These are phyloP conservation scores for Escovopsis weberi DNA, from an alignment of 2,329 filamentous ascomycete genomes.

Conservation along the genomic window DNA sequence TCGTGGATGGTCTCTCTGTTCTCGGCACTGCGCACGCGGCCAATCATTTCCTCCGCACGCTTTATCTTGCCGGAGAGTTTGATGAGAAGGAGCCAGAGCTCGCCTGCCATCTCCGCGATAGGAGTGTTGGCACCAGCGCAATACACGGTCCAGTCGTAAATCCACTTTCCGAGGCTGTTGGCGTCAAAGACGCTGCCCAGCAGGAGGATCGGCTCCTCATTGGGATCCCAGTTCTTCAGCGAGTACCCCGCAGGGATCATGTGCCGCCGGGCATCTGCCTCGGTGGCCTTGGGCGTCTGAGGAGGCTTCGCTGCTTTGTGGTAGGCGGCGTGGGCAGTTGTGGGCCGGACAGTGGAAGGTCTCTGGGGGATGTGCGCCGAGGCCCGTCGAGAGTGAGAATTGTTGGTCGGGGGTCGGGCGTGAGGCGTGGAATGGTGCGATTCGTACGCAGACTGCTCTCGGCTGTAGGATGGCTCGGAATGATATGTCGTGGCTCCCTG, in stretches of 20 bases:
- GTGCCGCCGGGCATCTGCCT: slow-evolving; percentile 46
- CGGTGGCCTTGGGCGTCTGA: slow-evolving; percentile 35
- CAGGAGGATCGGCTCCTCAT: slow-evolving; percentile 83
- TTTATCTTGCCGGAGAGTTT: slow-evolving; percentile 90
- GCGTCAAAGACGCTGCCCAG: slow-evolving; percentile 93
- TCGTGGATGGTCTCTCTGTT: slow-evolving; percentile 74
- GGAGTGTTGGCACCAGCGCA: slow-evolving; percentile 68
- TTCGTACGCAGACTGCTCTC: slow-evolving; percentile 22
- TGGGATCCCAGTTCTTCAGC: slow-evolving; percentile 95
- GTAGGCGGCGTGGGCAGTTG: slow-evolving; percentile 12
- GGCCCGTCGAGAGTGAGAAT: slow-evolving; percentile 29
- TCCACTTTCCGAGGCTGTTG: slow-evolving; percentile 97
- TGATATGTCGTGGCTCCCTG: slow-evolving; percentile 28
- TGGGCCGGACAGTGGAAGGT: slow-evolving; percentile 36
- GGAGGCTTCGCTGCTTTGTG: slow-evolving; percentile 14
- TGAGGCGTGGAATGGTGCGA: slow-evolving; percentile 24
- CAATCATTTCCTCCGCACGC: slow-evolving; percentile 65
- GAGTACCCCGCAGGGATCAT: slow-evolving; percentile 82
- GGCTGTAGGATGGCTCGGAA: slow-evolving; percentile 22
- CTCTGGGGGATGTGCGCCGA: slow-evolving; percentile 37
- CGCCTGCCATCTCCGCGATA: slow-evolving; percentile 81
- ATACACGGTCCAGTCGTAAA: slow-evolving; percentile 98
- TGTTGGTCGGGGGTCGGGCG: slow-evolving; percentile 26
- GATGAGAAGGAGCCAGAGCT: slow-evolving; percentile 90
- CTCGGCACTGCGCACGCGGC: slow-evolving; percentile 56